Evolutionary conservation across 2,329 filamentous ascomycete genomes (phyloP).

Genomic region (Trichoderma arundinaceum): DNA sequence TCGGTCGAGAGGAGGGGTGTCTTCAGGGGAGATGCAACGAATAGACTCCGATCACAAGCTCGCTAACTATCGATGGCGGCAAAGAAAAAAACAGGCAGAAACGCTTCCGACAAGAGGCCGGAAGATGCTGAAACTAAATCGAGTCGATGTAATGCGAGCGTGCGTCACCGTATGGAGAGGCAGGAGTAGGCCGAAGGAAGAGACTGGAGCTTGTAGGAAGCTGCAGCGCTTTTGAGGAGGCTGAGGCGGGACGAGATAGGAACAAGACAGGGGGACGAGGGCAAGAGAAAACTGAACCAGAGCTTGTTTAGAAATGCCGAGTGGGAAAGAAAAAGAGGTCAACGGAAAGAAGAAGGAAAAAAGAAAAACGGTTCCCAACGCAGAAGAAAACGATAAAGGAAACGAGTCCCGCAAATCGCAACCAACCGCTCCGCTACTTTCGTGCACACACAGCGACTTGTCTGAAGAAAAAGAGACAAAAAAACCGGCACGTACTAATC

Average conservation of each 20-base stretch:
- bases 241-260: slow-evolving; percentile 26
- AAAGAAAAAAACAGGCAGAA: neutral
- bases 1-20: slow-evolving; percentile 30
- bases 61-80: slow-evolving; percentile 10
- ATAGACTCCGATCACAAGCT: slow-evolving; percentile 25
- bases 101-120: neutral
- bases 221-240: slow-evolving; percentile 26
- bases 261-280: slow-evolving; percentile 29
- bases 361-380: slow-evolving; percentile 34
- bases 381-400: slow-evolving; percentile 38
- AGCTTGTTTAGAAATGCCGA: slow-evolving; percentile 15
- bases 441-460: slow-evolving; percentile 30
- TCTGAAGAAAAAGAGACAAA: slow-evolving; percentile 31
- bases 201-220: slow-evolving; percentile 22
- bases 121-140: slow-evolving; percentile 16
- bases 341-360: slow-evolving; percentile 28
- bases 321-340: slow-evolving; percentile 31
- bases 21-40: slow-evolving; percentile 15
- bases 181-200: neutral
- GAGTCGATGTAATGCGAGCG: neutral
- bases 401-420: slow-evolving; percentile 38
- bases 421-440: slow-evolving; percentile 34
- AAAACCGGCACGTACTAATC: slow-evolving; percentile 10
- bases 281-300: slow-evolving; percentile 25
- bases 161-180: slow-evolving; percentile 4